Conservation (phyloP, 345 rosid genomes). For the Citrus trifoliata region DNA sequence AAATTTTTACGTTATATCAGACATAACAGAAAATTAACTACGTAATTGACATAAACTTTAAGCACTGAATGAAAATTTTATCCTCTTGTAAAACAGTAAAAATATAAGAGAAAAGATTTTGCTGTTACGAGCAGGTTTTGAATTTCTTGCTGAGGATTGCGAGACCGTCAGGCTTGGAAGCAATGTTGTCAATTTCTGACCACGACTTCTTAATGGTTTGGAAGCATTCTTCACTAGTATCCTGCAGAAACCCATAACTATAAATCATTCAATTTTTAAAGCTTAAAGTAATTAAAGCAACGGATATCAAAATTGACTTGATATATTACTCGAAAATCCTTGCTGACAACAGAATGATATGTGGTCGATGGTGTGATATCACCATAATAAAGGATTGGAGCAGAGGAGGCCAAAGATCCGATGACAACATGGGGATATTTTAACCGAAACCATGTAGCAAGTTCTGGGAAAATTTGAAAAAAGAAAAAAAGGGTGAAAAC, state of each 20-base stretch:
- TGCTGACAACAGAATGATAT: conserved; percentile 22
- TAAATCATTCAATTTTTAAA: background rate
- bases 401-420: conserved; percentile 54
- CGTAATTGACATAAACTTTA: no score
- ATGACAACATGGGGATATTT: conserved; percentile 40
- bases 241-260: background rate
- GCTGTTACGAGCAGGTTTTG: conserved; percentile 17
- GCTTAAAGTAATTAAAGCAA: background rate
- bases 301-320: background rate
- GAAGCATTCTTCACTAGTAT: conserved; percentile 35
- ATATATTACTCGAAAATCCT: background rate
- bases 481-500: no score
- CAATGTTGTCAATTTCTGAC: conserved; percentile 26
- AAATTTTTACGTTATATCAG: no score
- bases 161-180: conserved; percentile 7
- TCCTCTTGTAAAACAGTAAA: no score
- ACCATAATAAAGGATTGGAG: conserved; percentile 47
- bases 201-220: conserved; percentile 35
- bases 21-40: no score
- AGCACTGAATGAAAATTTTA: no score
- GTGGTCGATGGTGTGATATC: conserved; percentile 21
- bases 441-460: conserved; percentile 34
- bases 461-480: conserved; percentile 24
- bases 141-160: conserved; percentile 8
- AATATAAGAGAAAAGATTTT: background rate